phyloP scores from a whole-genome alignment of 1,139 yeast genomes.

The Meyerozyma guilliermondii region DNA sequence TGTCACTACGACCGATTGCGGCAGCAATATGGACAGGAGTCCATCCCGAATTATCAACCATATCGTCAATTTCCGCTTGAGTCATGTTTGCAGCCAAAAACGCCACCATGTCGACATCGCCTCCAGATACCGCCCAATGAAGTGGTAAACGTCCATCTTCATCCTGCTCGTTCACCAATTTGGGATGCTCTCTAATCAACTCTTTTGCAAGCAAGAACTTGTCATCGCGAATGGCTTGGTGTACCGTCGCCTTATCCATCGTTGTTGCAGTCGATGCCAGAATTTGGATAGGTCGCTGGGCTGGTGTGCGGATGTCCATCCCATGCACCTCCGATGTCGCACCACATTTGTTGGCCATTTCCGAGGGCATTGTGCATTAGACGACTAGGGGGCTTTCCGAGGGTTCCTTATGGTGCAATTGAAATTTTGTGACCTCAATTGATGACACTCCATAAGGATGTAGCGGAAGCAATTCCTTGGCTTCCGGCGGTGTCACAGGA shows the following conservation, averaged over 20 bases:
- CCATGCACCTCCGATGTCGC: background rate
- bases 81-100: slow-evolving; percentile 38
- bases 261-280: background rate
- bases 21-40: slow-evolving; percentile 81
- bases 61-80: slow-evolving; percentile 55
- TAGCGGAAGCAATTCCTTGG: too few relatives aligned
- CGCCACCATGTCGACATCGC: slow-evolving; percentile 50
- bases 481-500: too few relatives aligned
- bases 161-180: slow-evolving; percentile 45
- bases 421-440: too few relatives aligned
- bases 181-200: slow-evolving; percentile 45
- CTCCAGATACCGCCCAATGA: slow-evolving; percentile 84
- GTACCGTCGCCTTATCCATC: slow-evolving; percentile 28
- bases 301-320: background rate
- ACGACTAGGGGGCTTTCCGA: background rate
- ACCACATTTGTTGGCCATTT: background rate
- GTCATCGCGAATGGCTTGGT: slow-evolving; percentile 57
- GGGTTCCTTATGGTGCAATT: too few relatives aligned
- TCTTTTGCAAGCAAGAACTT: slow-evolving; percentile 45
- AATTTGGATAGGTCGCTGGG: background rate
- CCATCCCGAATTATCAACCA: slow-evolving; percentile 78
- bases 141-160: slow-evolving; percentile 77
- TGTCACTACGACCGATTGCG: slow-evolving; percentile 60
- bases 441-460: too few relatives aligned
- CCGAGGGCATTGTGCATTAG: background rate